Evolutionary conservation across 768 basidiomycete species (phyloP).

Genomic region (Pulveroboletus frians): DNA sequence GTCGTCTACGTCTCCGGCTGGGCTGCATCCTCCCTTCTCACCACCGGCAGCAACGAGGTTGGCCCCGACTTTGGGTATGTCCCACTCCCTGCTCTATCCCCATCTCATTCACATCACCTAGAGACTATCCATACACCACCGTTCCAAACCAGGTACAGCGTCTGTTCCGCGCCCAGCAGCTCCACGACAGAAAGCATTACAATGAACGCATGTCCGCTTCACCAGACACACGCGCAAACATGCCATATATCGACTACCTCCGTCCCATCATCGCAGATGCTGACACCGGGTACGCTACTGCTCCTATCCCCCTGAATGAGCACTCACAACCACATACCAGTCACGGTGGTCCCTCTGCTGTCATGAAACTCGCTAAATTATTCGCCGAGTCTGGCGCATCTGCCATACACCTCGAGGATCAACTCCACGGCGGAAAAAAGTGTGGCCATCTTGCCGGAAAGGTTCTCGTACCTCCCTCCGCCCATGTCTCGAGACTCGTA

Average conservation of each 20-base stretch:
- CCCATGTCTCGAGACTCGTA: slow-evolving; percentile 79
- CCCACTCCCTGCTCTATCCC: too few species aligned
- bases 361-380: slow-evolving; percentile 91
- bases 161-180: slow-evolving; percentile 84
- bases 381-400: slow-evolving; percentile 95
- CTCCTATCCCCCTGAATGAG: not conserved
- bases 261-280: slow-evolving; percentile 93
- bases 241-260: slow-evolving; percentile 82
- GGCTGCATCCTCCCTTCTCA: slow-evolving; percentile 82
- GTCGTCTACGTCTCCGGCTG: slow-evolving; percentile 91
- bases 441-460: slow-evolving; percentile 91
- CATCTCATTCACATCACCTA: slow-evolving; percentile 26
- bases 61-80: slow-evolving; percentile 83
- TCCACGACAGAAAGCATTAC: slow-evolving; percentile 91
- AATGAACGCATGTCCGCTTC: slow-evolving; percentile 73
- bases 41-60: slow-evolving; percentile 87
- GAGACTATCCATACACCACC: slow-evolving; percentile 94
- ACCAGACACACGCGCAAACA: slow-evolving; percentile 57
- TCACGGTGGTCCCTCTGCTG: slow-evolving; percentile 87
- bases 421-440: slow-evolving; percentile 93
- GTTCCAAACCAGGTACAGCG: slow-evolving; percentile 95
- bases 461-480: slow-evolving; percentile 85
- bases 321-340: slow-evolving; percentile 35
- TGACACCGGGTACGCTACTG: slow-evolving; percentile 72
- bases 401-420: slow-evolving; percentile 90